Base-by-base conservation (phyloP, 805 yeast genomes). In the Wickerhamiella alocasiicola region DNA sequence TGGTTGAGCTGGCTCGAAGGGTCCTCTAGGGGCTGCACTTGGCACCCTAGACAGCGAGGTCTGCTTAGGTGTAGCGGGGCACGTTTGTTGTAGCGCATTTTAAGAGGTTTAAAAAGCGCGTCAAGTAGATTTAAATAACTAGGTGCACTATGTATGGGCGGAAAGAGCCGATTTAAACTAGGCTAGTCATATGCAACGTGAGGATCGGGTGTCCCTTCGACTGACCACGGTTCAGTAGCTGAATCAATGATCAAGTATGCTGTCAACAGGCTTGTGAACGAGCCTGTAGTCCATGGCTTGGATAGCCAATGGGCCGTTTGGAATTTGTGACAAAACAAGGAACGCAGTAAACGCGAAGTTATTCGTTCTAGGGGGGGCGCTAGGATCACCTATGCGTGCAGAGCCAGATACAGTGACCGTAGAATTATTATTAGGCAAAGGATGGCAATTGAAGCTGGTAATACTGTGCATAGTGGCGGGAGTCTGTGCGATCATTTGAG, bases 381-480 rank as follows among this genome's bases (percentile, higher is more conserved):
- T 24, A 6, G 30, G 40, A 4, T 36, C 16, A 13, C 66, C 65
- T 17, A 62, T 33, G 29, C 47, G 44, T 25, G 60, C 65, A 39
- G 50, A 51, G 12, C 68, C 68, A 7, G 61, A 50, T 17, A 53
- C 48, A 25, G 46, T 52, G 17, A 62, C 44, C 15, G 56, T 49
- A 45, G 58, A 52, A 31, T 54, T 52, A 11, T 54, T 44, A 15
- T 46, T 46, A 6, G 61, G 58, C 36, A 64, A 48, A 11, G 66
- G 65, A 35, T 64, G 66, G 36, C 58, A 60, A 43, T 64, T 63
- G 40, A 47, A 51, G 6, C 59, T 57, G 5, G 55, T 41, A 12
- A 62, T 37, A 5, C 55, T 63, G 48, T 64, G 68, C 13, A 25
- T 20, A 12, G 63, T 61, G 5, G 39, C 32, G 5, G 68, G 68